Percentiles rank a stretch among this genome's conserved stretches.
phyloP scores from a whole-genome alignment of 225 moss, liverwort and hornwort species.

The Rhytidiadelphus loreus region DNA sequence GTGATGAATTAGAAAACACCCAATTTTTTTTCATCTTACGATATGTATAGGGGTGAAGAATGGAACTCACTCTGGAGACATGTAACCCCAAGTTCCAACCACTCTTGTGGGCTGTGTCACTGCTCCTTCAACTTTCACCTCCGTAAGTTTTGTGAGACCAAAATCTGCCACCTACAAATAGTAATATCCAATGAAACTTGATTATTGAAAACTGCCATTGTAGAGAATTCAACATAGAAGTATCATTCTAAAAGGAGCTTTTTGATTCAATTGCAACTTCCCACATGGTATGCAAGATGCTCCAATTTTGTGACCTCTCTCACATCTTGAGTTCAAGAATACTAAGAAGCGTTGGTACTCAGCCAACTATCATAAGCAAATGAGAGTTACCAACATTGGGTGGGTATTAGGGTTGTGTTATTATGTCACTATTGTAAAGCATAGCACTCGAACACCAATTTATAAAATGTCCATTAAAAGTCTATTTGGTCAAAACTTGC shows the following conservation, averaged over 20 bases:
- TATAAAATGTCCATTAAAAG: not conserved
- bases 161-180: constrained; percentile 82
- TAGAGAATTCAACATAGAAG: not conserved
- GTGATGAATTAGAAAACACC: not conserved
- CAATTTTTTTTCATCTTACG: not conserved
- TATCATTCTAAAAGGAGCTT: not conserved
- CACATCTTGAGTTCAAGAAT: not conserved
- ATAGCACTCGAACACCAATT: not conserved
- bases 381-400: not conserved
- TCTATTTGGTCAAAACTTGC: not conserved
- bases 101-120: constrained; percentile 65
- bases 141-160: constrained; percentile 81
- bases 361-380: not conserved
- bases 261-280: no score
- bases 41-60: not conserved
- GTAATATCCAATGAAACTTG: not conserved
- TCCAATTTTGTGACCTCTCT: not conserved
- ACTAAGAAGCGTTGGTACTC: not conserved
- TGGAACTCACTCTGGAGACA: constrained; percentile 79
- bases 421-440: not conserved
- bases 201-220: not conserved
- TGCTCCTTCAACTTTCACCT: constrained; percentile 39
- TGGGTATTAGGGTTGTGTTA: not conserved
- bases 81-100: constrained; percentile 93
- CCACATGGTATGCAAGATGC: not conserved